phyloP scores from a whole-genome alignment of 768 basidiomycete genomes.

The Russula foetens region DNA sequence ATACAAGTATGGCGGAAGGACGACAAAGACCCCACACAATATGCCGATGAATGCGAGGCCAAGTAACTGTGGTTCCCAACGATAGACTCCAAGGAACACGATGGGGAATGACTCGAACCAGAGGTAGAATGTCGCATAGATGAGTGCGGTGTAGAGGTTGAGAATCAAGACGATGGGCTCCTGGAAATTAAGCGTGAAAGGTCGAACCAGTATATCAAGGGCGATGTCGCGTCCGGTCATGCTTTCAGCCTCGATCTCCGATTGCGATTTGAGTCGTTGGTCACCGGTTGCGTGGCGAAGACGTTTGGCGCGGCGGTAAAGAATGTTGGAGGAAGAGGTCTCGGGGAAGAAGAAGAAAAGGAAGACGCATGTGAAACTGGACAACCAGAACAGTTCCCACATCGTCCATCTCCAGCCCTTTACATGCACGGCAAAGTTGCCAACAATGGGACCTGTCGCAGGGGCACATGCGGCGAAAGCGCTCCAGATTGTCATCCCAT shows the following conservation, averaged over 20 bases:
- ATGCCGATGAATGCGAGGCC: slow-evolving; percentile 28
- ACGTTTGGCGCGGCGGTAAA: slow-evolving; percentile 28
- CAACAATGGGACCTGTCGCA: slow-evolving; percentile 28
- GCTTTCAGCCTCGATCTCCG: slow-evolving; percentile 24
- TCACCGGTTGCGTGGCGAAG: slow-evolving; percentile 28
- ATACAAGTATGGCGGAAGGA: slow-evolving; percentile 11
- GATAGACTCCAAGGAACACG: slow-evolving; percentile 28
- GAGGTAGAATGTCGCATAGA: slow-evolving; percentile 28
- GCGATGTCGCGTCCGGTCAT: slow-evolving; percentile 21
- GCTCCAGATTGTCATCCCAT: slow-evolving; percentile 25
- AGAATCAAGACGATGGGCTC: slow-evolving; percentile 28
- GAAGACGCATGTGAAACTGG: slow-evolving; percentile 23
- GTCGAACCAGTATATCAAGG: slow-evolving; percentile 25
- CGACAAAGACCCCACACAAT: slow-evolving; percentile 1
- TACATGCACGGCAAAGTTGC: slow-evolving; percentile 29
- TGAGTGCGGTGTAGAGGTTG: slow-evolving; percentile 29
- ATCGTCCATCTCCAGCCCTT: slow-evolving; percentile 31
- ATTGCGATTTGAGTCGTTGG: slow-evolving; percentile 22
- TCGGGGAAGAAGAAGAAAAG: slow-evolving; percentile 29
- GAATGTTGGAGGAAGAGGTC: slow-evolving; percentile 26
- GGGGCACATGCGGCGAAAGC: slow-evolving; percentile 25
- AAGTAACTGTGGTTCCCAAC: slow-evolving; percentile 26
- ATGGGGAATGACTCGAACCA: slow-evolving; percentile 31
- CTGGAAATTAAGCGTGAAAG: slow-evolving; percentile 26
- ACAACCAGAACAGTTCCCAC: slow-evolving; percentile 29